A percentile compares a stretch with the other conserved stretches of the same genome.
phyloP scores from a whole-genome alignment of 1,284 basidiomycete genomes.

The Pseudozyma sp. region DNA sequence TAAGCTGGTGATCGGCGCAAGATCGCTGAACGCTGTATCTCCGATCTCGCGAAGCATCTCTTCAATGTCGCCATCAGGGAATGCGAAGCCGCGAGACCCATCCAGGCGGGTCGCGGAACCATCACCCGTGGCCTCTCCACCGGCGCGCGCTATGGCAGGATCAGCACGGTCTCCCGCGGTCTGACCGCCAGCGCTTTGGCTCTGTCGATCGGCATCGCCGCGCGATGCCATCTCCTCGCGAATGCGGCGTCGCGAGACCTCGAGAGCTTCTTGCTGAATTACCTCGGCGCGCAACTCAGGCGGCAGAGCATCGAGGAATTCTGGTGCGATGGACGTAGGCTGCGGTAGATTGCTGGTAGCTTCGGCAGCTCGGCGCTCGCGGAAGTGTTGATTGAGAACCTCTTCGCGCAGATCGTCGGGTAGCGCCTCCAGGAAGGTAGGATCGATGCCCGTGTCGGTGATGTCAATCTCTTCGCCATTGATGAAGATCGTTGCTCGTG shows the following conservation, averaged over 20 bases:
- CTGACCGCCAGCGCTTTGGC: conserved; percentile 11
- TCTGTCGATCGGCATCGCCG: conserved; percentile 12
- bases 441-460: conserved; percentile 97
- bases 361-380: conserved; percentile 75
- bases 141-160: not conserved
- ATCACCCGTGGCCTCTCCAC: conserved; percentile 10
- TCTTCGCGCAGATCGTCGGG: conserved; percentile 99
- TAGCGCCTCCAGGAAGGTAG: conserved; percentile 94
- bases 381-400: conserved; percentile 95
- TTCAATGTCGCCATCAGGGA: conserved; percentile 69
- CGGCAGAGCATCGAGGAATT: conserved; percentile 95
- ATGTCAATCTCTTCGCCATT: conserved; percentile 96
- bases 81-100: conserved; percentile 3
- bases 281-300: conserved; percentile 96
- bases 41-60: conserved; percentile 87
- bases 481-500: conserved; percentile 71
- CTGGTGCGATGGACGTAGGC: conserved; percentile 87
- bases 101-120: conserved; percentile 6
- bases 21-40: conserved; percentile 76
- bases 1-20: conserved; percentile 72
- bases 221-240: conserved; percentile 46
- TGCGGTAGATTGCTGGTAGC: conserved; percentile 73
- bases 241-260: conserved; percentile 73
- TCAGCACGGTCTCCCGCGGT: conserved; percentile 6
- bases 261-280: conserved; percentile 89